Conservation (phyloP, 2,329 filamentous ascomycete species). For the Alternaria tenuissima region DNA sequence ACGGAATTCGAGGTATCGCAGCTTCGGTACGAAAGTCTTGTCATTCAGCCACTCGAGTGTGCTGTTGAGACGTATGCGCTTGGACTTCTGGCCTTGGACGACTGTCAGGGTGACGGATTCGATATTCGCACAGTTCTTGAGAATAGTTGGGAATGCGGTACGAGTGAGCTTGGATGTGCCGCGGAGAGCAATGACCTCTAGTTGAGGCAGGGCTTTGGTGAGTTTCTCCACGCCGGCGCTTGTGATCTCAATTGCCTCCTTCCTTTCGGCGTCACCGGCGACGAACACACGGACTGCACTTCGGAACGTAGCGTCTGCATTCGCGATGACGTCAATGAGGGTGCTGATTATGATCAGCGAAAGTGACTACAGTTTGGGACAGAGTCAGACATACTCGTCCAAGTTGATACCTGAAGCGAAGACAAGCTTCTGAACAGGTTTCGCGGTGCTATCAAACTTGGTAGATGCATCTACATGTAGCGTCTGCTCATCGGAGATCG, state of each 20-base stretch:
- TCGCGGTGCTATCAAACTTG: conserved; percentile 8
- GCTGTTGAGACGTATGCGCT: conserved; percentile 5
- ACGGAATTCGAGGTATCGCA: conserved; percentile 10
- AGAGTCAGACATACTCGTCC: neutral
- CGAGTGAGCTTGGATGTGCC: conserved; percentile 3
- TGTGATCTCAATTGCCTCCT: conserved; percentile 6
- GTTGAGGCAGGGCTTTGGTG: neutral
- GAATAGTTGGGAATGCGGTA: conserved; percentile 6
- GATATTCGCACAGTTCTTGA: conserved; percentile 7
- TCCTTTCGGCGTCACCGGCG: neutral
- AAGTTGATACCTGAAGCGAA: conserved; percentile 5
- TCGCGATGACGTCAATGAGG: conserved; percentile 7
- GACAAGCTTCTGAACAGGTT: conserved; percentile 6
- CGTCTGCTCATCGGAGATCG: neutral
- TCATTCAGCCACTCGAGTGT: conserved; percentile 6
- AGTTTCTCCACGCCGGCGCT: conserved; percentile 1
- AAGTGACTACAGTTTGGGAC: neutral
- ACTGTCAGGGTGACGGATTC: conserved; percentile 5
- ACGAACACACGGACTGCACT: conserved; percentile 4
- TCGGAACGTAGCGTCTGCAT: conserved; percentile 7
- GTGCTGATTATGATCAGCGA: neutral
- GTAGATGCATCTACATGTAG: conserved; percentile 7
- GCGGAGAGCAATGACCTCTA: neutral
- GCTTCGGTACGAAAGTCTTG: conserved; percentile 1
- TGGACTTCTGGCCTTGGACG: conserved; percentile 5